phyloP scores from a whole-genome alignment of 108 stramenopile genomes.

The Pseudonitzschia pungens region DNA sequence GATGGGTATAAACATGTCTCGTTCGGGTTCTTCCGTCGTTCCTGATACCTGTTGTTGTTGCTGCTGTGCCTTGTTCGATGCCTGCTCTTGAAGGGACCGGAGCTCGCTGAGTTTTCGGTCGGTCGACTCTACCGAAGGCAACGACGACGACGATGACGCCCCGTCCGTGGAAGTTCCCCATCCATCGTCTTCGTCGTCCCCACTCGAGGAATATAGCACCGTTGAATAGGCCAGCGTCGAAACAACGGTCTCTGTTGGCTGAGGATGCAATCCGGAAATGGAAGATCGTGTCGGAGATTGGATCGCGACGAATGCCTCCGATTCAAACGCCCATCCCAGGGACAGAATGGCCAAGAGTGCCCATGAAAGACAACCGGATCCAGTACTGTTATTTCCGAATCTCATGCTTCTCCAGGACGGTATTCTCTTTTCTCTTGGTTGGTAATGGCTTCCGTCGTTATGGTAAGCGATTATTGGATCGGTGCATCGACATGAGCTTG shows the following conservation, averaged over 20 bases:
- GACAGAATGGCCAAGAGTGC: background rate
- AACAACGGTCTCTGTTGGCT: too few species aligned
- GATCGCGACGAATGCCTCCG: background rate
- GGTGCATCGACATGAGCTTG: too few species aligned
- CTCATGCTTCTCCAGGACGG: too few species aligned
- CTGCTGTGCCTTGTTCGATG: background rate
- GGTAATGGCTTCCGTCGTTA: too few species aligned
- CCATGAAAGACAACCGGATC: background rate
- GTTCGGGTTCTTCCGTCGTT: conserved; percentile 21
- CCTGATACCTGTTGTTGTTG: background rate
- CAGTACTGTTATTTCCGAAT: background rate
- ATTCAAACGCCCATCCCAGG: background rate
- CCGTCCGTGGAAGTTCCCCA: conserved; percentile 4
- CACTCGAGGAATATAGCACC: background rate
- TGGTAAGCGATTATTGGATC: too few species aligned
- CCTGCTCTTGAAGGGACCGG: background rate
- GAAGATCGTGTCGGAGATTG: background rate
- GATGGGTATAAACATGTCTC: conserved; percentile 74
- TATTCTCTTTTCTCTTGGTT: too few species aligned
- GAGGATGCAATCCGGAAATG: too few species aligned
- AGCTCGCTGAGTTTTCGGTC: conserved; percentile 9
- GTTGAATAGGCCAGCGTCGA: background rate
- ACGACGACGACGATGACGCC: background rate
- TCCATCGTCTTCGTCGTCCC: conserved; percentile 25
- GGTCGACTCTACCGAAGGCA: background rate